Evolutionary conservation across 805 yeast species (phyloP).

Genomic region (Kuraishia hungarica): DNA sequence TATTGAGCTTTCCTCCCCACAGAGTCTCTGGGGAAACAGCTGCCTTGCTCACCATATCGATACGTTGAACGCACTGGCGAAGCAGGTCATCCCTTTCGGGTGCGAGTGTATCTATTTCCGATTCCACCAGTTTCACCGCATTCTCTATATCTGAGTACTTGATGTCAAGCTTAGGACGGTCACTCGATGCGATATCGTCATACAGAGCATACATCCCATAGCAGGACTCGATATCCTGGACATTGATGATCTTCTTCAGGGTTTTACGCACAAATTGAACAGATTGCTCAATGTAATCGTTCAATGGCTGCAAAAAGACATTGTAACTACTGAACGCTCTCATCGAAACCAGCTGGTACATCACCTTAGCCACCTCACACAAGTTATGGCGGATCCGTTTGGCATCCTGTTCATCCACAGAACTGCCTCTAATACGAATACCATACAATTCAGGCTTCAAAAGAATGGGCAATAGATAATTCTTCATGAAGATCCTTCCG

Average conservation of each 20-base stretch:
- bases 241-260: conserved; percentile 39
- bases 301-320: conserved; percentile 70
- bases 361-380: conserved; percentile 43
- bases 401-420: conserved; percentile 17
- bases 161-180: conserved; percentile 36
- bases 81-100: conserved; percentile 40
- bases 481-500: conserved; percentile 54
- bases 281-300: conserved; percentile 55
- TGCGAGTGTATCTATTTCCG: conserved; percentile 32
- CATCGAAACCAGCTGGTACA: conserved; percentile 62
- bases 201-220: conserved; percentile 51
- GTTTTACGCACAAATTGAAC: conserved; percentile 36
- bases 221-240: conserved; percentile 47
- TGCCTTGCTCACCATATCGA: neutral
- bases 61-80: conserved; percentile 8
- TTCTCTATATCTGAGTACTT: conserved; percentile 35
- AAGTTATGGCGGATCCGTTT: conserved; percentile 37
- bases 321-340: conserved; percentile 53
- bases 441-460: conserved; percentile 52
- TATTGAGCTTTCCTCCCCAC: no score
- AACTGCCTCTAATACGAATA: conserved; percentile 19
- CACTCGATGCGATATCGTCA: conserved; percentile 52
- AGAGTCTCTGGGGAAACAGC: neutral
- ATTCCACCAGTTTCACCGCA: conserved; percentile 31
- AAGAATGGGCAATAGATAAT: conserved; percentile 39